A percentile compares a stretch with the other conserved stretches of the same genome.
Evolutionary conservation across 192 early-diverging fungal species (phyloP).

Genomic region (Backusella tuberculispora): DNA sequence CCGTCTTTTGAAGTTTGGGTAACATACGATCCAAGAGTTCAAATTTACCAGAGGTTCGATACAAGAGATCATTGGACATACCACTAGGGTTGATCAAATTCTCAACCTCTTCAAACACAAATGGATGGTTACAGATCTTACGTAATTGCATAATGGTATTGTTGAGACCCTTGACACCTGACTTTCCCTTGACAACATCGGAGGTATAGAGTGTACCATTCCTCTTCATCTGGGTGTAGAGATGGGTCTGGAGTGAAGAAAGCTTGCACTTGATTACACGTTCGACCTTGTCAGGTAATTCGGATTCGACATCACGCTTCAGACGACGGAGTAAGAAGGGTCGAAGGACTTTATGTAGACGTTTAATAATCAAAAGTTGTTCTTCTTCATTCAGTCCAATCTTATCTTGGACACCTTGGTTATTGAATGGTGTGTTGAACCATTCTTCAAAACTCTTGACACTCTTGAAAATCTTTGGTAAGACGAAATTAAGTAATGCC

Average conservation of each 20-base stretch:
- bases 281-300: slow-evolving; percentile 97
- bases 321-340: slow-evolving; percentile 96
- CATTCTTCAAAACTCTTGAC: slow-evolving; percentile 98
- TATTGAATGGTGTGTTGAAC: slow-evolving; percentile 96
- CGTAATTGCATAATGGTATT: slow-evolving; percentile 99
- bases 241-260: slow-evolving; percentile 80
- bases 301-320: slow-evolving; percentile 98
- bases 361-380: slow-evolving; percentile 91
- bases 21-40: slow-evolving; percentile 95
- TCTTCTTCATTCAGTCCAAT: slow-evolving; percentile 99
- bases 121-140: slow-evolving; percentile 99
- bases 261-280: slow-evolving; percentile 90
- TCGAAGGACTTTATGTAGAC: slow-evolving; percentile 94
- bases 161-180: slow-evolving; percentile 79
- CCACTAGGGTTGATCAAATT: slow-evolving; percentile 74
- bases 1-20: slow-evolving; percentile 82
- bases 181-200: neutral
- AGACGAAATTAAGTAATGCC: slow-evolving; percentile 94
- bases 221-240: slow-evolving; percentile 89
- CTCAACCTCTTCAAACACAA: slow-evolving; percentile 94
- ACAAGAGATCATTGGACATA: slow-evolving; percentile 77
- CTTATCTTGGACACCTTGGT: slow-evolving; percentile 79
- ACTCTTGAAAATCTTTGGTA: slow-evolving; percentile 96
- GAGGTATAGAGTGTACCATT: slow-evolving; percentile 67
- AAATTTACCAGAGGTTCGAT: slow-evolving; percentile 91